These are phyloP conservation scores for Talaromyces pinophilus DNA, from an alignment of 2,329 filamentous ascomycete genomes.

Conservation along the genomic window DNA sequence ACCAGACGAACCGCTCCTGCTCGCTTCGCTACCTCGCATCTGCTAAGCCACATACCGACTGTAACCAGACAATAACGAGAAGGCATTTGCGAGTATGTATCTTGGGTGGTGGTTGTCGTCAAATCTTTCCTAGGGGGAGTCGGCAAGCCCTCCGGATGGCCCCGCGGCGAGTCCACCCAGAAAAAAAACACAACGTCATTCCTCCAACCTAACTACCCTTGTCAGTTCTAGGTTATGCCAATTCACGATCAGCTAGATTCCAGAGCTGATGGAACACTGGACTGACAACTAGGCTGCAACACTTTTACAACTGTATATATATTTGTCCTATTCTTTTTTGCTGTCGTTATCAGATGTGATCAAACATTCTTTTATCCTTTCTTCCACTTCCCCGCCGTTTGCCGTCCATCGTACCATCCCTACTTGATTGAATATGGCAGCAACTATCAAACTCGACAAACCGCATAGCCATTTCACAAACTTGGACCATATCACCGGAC, in stretches of 20 bases:
- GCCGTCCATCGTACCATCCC: neutral
- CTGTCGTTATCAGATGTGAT: neutral
- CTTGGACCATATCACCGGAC: slow-evolving; percentile 50
- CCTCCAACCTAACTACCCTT: neutral
- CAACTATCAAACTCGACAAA: slow-evolving; percentile 47
- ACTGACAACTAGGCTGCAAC: slow-evolving; percentile 5
- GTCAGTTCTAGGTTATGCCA: neutral
- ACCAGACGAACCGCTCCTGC: neutral
- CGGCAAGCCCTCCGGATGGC: neutral
- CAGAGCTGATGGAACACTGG: slow-evolving; percentile 1
- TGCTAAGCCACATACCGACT: neutral
- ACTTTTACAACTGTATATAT: slow-evolving; percentile 5
- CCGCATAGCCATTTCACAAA: slow-evolving; percentile 51
- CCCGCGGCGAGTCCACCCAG: slow-evolving; percentile 4
- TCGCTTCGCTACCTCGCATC: neutral
- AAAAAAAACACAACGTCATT: slow-evolving; percentile 9
- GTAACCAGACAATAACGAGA: neutral
- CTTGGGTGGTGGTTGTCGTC: neutral
- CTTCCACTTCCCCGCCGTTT: neutral
- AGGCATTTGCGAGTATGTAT: neutral
- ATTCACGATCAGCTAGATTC: neutral
- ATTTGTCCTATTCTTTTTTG: too few relatives aligned
- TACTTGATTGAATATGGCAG: slow-evolving; percentile 41
- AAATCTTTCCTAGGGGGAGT: neutral
- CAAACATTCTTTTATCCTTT: neutral